phyloP scores from a whole-genome alignment of 164 flowering plant genomes.

The Cinnamomum micranthum region DNA sequence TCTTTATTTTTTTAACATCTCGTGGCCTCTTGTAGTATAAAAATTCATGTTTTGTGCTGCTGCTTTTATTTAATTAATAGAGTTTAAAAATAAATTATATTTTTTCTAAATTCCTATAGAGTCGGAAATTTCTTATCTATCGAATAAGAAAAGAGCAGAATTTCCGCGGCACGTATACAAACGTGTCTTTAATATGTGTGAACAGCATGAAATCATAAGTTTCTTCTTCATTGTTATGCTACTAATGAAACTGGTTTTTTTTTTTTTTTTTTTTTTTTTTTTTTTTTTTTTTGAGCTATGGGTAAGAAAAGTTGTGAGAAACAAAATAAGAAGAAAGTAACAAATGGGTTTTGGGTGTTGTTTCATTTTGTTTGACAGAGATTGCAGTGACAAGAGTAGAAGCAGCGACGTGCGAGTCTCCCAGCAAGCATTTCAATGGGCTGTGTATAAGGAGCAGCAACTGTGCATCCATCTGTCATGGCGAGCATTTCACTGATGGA shows the following conservation, averaged over 20 bases:
- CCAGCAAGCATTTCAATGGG: not conserved
- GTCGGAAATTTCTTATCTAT: too few relatives aligned
- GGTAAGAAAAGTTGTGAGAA: too few relatives aligned
- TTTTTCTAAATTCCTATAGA: too few relatives aligned
- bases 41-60: too few relatives aligned
- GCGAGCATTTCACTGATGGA: constrained; percentile 5
- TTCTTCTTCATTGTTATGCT: not conserved
- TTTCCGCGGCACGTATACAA: too few relatives aligned
- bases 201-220: not conserved
- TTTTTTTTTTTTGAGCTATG: not conserved
- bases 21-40: not conserved
- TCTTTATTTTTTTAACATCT: not conserved
- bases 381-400: constrained; percentile 1
- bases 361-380: not conserved
- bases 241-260: not conserved
- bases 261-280: not conserved
- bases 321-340: too few relatives aligned
- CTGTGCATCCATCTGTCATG: constrained; percentile 3
- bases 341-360: too few relatives aligned
- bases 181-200: too few relatives aligned
- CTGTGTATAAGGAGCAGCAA: constrained; percentile 8
- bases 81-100: too few relatives aligned
- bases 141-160: rapidly evolving
- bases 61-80: too few relatives aligned
- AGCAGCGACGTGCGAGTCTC: not conserved